phyloP scores from a whole-genome alignment of 1,284 basidiomycete genomes.

The Amylostereum areolatum region DNA sequence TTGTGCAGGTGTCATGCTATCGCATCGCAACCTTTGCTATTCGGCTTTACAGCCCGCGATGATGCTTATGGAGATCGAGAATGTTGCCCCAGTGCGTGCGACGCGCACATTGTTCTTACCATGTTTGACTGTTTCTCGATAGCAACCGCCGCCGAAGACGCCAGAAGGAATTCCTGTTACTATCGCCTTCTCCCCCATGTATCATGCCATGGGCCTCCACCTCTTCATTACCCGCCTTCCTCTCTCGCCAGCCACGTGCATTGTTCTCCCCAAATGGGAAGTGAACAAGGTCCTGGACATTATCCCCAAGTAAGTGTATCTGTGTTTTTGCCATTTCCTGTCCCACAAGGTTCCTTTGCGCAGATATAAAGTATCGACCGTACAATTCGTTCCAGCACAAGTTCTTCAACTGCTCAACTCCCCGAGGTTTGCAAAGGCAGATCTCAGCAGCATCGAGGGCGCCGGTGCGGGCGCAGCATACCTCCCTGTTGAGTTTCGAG shows the following conservation, averaged over 20 bases:
- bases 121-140: not conserved
- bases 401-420: conserved; percentile 60
- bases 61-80: conserved; percentile 17
- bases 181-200: conserved; percentile 60
- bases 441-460: conserved; percentile 45
- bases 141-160: conserved; percentile 35
- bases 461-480: conserved; percentile 60
- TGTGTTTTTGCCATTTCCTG: not conserved
- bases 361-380: conserved; percentile 31
- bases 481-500: conserved; percentile 48
- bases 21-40: conserved; percentile 60
- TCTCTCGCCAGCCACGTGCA: conserved; percentile 35
- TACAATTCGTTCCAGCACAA: conserved; percentile 58
- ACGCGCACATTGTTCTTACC: not conserved
- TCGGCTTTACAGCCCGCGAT: conserved; percentile 36
- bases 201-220: conserved; percentile 64
- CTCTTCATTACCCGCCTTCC: conserved; percentile 44
- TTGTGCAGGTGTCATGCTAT: conserved; percentile 62
- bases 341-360: not conserved
- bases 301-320: conserved; percentile 38
- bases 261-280: conserved; percentile 61
- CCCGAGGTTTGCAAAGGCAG: conserved; percentile 39
- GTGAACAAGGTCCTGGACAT: conserved; percentile 33
- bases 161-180: conserved; percentile 37
- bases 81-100: conserved; percentile 29